A percentile compares a stretch with the other conserved stretches of the same genome.
Conservation (phyloP, 2,329 filamentous ascomycete genomes). For the Epicoccum sorghinum region DNA sequence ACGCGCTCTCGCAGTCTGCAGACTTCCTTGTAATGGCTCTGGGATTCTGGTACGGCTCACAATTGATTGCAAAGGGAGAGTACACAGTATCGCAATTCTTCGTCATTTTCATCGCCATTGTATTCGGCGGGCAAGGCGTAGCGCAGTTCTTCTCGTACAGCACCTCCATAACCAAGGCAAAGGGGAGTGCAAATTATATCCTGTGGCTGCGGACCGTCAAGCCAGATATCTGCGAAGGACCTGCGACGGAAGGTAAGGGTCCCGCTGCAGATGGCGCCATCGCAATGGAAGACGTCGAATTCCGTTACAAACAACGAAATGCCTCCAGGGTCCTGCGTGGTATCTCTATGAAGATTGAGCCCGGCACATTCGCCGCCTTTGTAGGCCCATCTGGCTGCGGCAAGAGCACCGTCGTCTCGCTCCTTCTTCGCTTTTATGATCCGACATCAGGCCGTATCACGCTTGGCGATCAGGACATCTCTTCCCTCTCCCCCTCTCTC, state of each 20-base stretch:
- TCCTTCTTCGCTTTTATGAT: slow-evolving; percentile 91
- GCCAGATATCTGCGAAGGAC: slow-evolving; percentile 2
- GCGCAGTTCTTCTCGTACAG: slow-evolving; percentile 13
- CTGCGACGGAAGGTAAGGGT: background rate
- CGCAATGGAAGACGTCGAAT: slow-evolving; percentile 78
- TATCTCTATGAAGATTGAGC: slow-evolving; percentile 54
- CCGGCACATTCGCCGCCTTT: slow-evolving; percentile 57
- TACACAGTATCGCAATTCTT: slow-evolving; percentile 5
- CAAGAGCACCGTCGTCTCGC: slow-evolving; percentile 88
- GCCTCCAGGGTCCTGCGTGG: slow-evolving; percentile 78
- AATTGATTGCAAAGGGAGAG: slow-evolving; percentile 6
- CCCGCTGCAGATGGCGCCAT: slow-evolving; percentile 51
- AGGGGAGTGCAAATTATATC: slow-evolving; percentile 8
- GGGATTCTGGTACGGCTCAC: slow-evolving; percentile 12
- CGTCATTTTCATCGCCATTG: slow-evolving; percentile 13
- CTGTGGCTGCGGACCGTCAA: slow-evolving; percentile 1
- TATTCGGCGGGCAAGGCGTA: slow-evolving; percentile 13
- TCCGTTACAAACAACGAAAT: slow-evolving; percentile 84
- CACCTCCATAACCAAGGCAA: slow-evolving; percentile 9
- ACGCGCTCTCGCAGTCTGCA: slow-evolving; percentile 6
- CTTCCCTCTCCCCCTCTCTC: slow-evolving; percentile 46
- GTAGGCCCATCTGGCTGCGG: slow-evolving; percentile 83
- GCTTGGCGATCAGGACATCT: slow-evolving; percentile 70
- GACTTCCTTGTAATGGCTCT: slow-evolving; percentile 13
- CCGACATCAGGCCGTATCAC: slow-evolving; percentile 73